phyloP scores from a whole-genome alignment of 305 asterid genomes.

The Stenogyne calaminthoides region DNA sequence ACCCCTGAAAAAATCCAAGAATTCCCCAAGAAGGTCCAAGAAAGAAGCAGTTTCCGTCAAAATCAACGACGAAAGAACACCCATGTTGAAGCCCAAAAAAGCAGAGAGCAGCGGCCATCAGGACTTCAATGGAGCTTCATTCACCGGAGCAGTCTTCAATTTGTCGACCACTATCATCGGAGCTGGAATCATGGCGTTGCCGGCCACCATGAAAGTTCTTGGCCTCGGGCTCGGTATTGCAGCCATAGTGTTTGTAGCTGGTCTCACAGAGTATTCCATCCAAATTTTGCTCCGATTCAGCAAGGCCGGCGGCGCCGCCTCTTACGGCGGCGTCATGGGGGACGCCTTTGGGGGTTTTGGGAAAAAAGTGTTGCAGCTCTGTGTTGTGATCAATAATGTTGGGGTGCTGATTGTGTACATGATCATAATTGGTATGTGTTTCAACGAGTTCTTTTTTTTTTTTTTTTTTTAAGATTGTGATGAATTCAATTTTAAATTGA shows the following conservation, averaged over 20 bases:
- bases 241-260: slow-evolving; percentile 43
- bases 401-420: slow-evolving; percentile 62
- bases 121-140: slow-evolving; percentile 54
- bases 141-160: slow-evolving; percentile 57
- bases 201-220: slow-evolving; percentile 63
- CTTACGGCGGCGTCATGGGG: slow-evolving; percentile 65
- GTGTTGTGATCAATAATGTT: slow-evolving; percentile 57
- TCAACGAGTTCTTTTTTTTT: neutral
- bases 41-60: slow-evolving; percentile 32
- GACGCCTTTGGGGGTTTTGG: slow-evolving; percentile 54
- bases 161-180: slow-evolving; percentile 67
- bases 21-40: neutral
- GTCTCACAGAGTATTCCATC: slow-evolving; percentile 51
- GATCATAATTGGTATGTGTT: slow-evolving; percentile 57
- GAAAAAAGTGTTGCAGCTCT: slow-evolving; percentile 40
- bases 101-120: slow-evolving; percentile 28
- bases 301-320: slow-evolving; percentile 41
- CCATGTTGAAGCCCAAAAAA: slow-evolving; percentile 36
- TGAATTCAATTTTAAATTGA: no score
- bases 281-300: slow-evolving; percentile 46
- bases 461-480: no score
- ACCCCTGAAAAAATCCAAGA: slow-evolving; percentile 22
- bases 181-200: slow-evolving; percentile 73
- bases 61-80: slow-evolving; percentile 37
- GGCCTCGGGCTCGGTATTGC: slow-evolving; percentile 56